These are phyloP conservation scores for Zoysia japonica DNA, from an alignment of 176 grass and related monocot genomes.

Conservation along the genomic window DNA sequence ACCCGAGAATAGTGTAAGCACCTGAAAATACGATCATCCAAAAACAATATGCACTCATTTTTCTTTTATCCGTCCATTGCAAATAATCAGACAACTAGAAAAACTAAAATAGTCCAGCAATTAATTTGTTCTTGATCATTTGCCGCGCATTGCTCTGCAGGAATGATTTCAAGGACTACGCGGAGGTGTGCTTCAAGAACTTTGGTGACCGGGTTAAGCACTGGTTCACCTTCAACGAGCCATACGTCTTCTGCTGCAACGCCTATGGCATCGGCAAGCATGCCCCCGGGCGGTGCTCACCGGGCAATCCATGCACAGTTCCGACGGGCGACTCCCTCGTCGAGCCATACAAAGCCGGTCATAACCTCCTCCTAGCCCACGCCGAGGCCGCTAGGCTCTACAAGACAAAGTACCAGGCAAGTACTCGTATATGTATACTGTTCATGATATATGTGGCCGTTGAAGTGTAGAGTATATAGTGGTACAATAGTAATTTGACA, in stretches of 20 bases:
- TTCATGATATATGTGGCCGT: too few relatives aligned
- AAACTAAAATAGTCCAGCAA: not conserved
- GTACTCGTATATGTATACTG: too few relatives aligned
- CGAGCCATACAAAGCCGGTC: conserved; percentile 25
- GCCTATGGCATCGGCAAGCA: not conserved
- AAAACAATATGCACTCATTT: too few relatives aligned
- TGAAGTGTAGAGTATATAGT: too few relatives aligned
- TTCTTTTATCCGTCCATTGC: not conserved
- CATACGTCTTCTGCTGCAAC: not conserved
- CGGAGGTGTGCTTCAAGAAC: conserved; percentile 14
- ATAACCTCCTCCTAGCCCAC: conserved; percentile 17
- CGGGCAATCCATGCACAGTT: not conserved
- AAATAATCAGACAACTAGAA: not conserved
- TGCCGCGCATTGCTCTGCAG: not conserved
- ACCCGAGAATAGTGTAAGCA: conserved; percentile 25
- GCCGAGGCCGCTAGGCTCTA: not conserved
- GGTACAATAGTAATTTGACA: not conserved
- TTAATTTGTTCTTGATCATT: not conserved
- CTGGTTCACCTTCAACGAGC: conserved; percentile 41
- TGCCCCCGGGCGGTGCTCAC: conserved; percentile 34
- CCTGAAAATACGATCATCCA: not conserved
- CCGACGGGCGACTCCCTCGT: not conserved
- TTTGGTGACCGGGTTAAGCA: conserved; percentile 37
- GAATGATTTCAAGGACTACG: conserved; percentile 7
- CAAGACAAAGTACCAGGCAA: not conserved